These are phyloP conservation scores for Triticum timopheevii DNA, from an alignment of 176 grass and related monocot genomes.

Conservation along the genomic window DNA sequence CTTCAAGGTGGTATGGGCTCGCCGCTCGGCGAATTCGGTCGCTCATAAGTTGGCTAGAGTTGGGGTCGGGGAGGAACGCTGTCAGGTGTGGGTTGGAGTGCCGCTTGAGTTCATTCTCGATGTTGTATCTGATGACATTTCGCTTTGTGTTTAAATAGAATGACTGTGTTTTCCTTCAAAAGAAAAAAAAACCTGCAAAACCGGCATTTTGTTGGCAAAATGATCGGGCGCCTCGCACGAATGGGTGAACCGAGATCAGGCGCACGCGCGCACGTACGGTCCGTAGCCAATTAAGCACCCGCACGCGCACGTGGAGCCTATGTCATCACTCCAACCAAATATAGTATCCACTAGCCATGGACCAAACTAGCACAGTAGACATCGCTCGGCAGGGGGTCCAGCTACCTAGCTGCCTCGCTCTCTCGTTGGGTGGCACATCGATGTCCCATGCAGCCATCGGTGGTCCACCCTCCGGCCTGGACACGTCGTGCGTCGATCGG, in stretches of 20 bases:
- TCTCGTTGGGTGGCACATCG: not conserved
- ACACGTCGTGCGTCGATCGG: not conserved
- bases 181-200: too few species aligned
- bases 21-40: too few species aligned
- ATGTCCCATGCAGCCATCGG: not conserved
- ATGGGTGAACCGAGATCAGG: not conserved
- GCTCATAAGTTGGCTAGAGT: too few species aligned
- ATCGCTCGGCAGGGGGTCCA: not conserved
- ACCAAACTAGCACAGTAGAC: constrained; percentile 2
- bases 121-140: too few species aligned
- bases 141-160: too few species aligned
- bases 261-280: not conserved
- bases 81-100: too few species aligned
- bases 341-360: not conserved
- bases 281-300: not conserved
- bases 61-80: too few species aligned
- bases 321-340: not conserved
- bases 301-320: constrained; percentile 22
- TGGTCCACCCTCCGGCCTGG: not conserved
- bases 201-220: too few species aligned
- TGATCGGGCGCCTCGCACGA: not conserved
- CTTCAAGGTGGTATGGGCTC: too few species aligned
- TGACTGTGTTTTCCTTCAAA: too few species aligned
- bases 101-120: too few species aligned
- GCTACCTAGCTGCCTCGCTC: not conserved